Base-by-base conservation (phyloP, 768 basidiomycete species). In the Leccinum boreale region DNA sequence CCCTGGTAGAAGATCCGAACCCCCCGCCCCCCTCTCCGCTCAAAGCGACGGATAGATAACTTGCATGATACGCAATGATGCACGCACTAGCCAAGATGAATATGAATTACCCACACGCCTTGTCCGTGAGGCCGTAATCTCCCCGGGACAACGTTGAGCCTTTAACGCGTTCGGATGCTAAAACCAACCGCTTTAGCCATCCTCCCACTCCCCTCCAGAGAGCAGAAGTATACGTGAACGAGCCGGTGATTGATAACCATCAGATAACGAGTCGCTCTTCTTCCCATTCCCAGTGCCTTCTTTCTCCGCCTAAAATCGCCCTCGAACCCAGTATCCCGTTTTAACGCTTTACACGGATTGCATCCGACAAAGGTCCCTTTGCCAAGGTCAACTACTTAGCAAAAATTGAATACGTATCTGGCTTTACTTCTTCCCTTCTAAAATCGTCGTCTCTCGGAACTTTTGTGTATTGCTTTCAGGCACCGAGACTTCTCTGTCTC, bases 1-100 rank as follows among this genome's bases (percentile, higher is more conserved):
- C 42, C 56, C n/a, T 56, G 50, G 45, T 57, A 53, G 53, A 59
- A 55, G 52, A 15, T 42, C 47, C 57, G 33, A 59, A 52, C 56
- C 53, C 36, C 52, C 36, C 36, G 36, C 36, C 39, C 39, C 15
- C 39, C 39, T 36, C 12, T 29, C 8, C 26, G 46, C 42, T 28
- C 26, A 33, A 23, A 31, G 12, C 5, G 11, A 51, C 60, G 45
- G 53, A 62, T 62, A 53, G 47, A 39, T 36, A 36, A 36, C 36
- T 36, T 8, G 49, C 42, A 52, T 21, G 26, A 55, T 57, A 17
- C 36, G 17, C 36, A 36, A 5, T 47, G 26, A 46, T 31, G 23
- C 44, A 42, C 26, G 31, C 49, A 48, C 52, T 51, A 21, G 46
- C 33, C 47, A 29, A 21, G 35, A 31, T 19, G 29, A 33, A 28